A percentile compares a stretch with the other conserved stretches of the same genome.
These are phyloP conservation scores for Camelina neglecta DNA, from an alignment of 345 rosid species.

Conservation along the genomic window DNA sequence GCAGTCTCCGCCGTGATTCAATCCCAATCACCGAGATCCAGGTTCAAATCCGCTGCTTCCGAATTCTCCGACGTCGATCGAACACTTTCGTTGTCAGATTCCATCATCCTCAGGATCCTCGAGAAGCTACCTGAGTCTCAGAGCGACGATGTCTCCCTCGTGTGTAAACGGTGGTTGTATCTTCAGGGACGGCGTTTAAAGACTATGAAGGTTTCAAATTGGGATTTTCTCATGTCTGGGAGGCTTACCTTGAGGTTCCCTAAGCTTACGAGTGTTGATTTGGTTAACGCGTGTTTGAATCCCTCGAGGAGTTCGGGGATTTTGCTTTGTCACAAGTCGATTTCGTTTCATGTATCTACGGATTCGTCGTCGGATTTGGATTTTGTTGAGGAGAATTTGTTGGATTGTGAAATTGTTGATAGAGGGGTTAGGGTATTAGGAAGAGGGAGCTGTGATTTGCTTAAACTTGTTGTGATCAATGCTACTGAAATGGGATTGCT, in stretches of 20 bases:
- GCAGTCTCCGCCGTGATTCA: conserved; percentile 60
- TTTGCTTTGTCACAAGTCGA: conserved; percentile 50
- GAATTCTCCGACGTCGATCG: conserved; percentile 58
- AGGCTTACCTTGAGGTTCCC: conserved; percentile 71
- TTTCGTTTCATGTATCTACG: conserved; percentile 51
- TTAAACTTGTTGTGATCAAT: conserved; percentile 67
- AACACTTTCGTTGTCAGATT: conserved; percentile 73
- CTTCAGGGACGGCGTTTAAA: conserved; percentile 76
- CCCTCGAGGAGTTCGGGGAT: conserved; percentile 58
- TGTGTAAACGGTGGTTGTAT: conserved; percentile 84
- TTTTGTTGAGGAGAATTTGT: conserved; percentile 57
- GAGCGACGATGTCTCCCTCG: conserved; percentile 55
- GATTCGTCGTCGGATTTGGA: conserved; percentile 39
- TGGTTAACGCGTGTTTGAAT: conserved; percentile 55
- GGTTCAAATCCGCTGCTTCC: conserved; percentile 48
- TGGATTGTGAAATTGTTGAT: conserved; percentile 63
- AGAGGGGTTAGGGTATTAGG: conserved; percentile 64
- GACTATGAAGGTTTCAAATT: conserved; percentile 61
- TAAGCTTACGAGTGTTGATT: conserved; percentile 60
- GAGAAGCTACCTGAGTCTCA: conserved; percentile 63
- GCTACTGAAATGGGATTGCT: conserved; percentile 75
- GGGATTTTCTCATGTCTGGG: conserved; percentile 75
- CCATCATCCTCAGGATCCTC: conserved; percentile 72
- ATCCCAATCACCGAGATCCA: conserved; percentile 50
- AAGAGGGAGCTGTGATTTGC: conserved; percentile 66